Evolutionary conservation across 2,329 filamentous ascomycete genomes (phyloP).

Genomic region (Fusarium buharicum): DNA sequence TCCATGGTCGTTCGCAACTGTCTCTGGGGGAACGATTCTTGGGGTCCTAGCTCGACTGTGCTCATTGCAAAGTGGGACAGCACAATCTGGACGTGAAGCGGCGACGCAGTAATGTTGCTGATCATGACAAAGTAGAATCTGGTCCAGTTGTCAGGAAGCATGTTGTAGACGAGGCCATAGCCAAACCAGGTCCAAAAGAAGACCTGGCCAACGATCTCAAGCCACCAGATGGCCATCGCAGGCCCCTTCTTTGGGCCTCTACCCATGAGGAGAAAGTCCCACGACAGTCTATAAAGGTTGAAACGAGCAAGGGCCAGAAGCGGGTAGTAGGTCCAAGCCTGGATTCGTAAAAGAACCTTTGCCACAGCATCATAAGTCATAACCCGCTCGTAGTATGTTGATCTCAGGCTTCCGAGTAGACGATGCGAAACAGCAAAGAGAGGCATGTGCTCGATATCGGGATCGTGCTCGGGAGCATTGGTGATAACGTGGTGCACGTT

Average conservation of each 20-base stretch:
- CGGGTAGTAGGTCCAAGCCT: conserved; percentile 85
- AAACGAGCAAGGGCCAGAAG: conserved; percentile 84
- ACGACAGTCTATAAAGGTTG: conserved; percentile 86
- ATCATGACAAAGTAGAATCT: conserved; percentile 80
- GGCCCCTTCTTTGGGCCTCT: conserved; percentile 78
- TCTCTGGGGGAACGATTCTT: conserved; percentile 88
- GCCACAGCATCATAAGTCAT: conserved; percentile 83
- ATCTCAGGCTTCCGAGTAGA: conserved; percentile 76
- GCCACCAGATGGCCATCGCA: conserved; percentile 83
- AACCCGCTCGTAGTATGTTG: conserved; percentile 83
- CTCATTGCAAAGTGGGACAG: conserved; percentile 95
- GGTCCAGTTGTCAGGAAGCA: conserved; percentile 74
- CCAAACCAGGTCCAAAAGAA: conserved; percentile 92
- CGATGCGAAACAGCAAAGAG: conserved; percentile 89
- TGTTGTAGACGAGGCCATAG: conserved; percentile 80
- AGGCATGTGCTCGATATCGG: conserved; percentile 91
- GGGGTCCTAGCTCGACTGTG: conserved; percentile 82
- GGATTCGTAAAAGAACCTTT: conserved; percentile 74
- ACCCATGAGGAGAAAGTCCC: conserved; percentile 77
- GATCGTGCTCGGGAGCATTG: conserved; percentile 94
- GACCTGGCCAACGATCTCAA: conserved; percentile 79
- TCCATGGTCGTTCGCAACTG: conserved; percentile 96
- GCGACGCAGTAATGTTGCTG: conserved; percentile 82
- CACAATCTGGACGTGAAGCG: conserved; percentile 89
- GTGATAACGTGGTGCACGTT: conserved; percentile 98